Base-by-base conservation (phyloP, 2,329 filamentous ascomycete species). In the Aspergillus costaricaensis region DNA sequence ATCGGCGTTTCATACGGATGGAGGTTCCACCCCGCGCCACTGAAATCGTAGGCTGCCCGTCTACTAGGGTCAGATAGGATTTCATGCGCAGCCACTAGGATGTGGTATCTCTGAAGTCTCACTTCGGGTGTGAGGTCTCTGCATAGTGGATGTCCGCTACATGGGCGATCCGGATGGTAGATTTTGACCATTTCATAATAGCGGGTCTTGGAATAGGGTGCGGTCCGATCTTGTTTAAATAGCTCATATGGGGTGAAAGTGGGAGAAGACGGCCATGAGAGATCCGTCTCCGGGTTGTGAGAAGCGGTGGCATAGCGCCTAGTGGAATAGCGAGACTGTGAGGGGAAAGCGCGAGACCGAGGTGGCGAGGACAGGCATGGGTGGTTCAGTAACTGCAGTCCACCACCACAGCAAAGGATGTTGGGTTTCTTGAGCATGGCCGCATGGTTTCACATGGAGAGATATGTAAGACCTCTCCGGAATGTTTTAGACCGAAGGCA, bases 131-230 rank as follows among this genome's bases (percentile, higher is more conserved):
- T 81, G 12, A 90, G 73, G 7, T 76, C 74, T 62, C 77, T 77
- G 66, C 75, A 74, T 21, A 77, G 65, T 15, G 73, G 74, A 55
- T 80, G 73, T 62, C 80, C 76, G 61, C 79, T 75, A 60, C 75
- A 77, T 63, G 76, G 81, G 61, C 85, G 86, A 76, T 99, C 95
- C 0, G 95, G 95, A 72, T 99, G 95, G 79, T 99, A 99, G 50
- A 96, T 82, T 80, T 98, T 99, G 60, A 96, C 95, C 55, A 99
- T 86, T 71, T 94, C 85, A 76, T 96, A 95, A 82, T 92, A 99
- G 61, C 87, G 87, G 47, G 83, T 79, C 77, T 99, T 98, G 63
- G 86, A 88, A 76, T 99, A 98, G 2, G 87, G 84, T 14, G 86
- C 87, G 59, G 81, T 80, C 67, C 80, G 85, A 57, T 81, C 78